Conservation (phyloP, 2,329 filamentous ascomycete species). For the Leptographium galeiforme region DNA sequence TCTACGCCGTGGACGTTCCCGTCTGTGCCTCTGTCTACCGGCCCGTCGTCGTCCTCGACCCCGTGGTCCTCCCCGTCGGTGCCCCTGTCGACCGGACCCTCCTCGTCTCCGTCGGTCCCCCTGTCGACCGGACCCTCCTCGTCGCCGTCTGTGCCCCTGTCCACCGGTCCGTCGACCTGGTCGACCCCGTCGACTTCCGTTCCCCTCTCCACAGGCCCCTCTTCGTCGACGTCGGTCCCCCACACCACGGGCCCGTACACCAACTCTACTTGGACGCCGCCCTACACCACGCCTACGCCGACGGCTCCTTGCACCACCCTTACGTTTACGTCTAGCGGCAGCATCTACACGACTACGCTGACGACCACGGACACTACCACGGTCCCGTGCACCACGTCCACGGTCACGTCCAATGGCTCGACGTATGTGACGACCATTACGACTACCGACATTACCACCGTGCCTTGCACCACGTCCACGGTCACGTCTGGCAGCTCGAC, state of each 20-base stretch:
- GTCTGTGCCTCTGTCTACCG: not conserved
- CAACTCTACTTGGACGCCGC: not conserved
- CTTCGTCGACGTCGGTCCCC: not conserved
- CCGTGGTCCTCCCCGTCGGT: not conserved
- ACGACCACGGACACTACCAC: conserved; percentile 3
- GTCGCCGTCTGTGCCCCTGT: not conserved
- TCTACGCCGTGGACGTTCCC: not conserved
- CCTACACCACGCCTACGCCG: not conserved
- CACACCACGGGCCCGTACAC: not conserved
- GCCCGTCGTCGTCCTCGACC: not conserved
- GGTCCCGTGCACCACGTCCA: not conserved
- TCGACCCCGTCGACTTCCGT: not conserved
- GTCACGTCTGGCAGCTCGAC: not conserved
- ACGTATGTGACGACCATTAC: not conserved
- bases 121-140: not conserved
- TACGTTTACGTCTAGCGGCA: not conserved
- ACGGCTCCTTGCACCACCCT: not conserved
- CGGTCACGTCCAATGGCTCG: not conserved
- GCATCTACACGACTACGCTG: not conserved
- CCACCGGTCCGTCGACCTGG: not conserved
- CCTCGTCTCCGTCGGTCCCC: not conserved
- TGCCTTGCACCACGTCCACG: not conserved
- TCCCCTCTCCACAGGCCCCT: too few species aligned
- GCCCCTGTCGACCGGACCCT: not conserved
- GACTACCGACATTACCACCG: not conserved